phyloP scores from a whole-genome alignment of 768 basidiomycete species.

The Phallus indusiatus region DNA sequence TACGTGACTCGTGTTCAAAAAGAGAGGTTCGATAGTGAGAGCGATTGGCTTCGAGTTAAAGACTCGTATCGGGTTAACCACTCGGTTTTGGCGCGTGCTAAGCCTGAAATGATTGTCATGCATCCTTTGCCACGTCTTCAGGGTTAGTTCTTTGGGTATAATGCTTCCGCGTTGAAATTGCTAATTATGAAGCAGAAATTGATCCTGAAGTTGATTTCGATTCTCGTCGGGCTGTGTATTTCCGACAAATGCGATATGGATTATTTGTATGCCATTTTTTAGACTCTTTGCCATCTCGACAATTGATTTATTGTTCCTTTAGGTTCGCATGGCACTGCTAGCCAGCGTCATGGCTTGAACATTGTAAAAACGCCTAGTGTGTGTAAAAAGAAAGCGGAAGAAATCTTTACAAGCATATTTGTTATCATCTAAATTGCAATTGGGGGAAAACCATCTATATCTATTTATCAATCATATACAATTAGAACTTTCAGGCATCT shows the following conservation, averaged over 20 bases:
- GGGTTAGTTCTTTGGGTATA: conserved; percentile 34
- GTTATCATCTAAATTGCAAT: too few species aligned
- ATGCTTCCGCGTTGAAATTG: not conserved
- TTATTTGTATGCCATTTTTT: conserved; percentile 65
- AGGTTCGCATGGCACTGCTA: conserved; percentile 78
- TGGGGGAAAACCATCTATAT: too few species aligned
- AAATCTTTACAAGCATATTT: not conserved
- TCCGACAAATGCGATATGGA: conserved; percentile 98
- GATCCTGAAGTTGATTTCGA: conserved; percentile 98
- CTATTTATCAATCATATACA: too few species aligned
- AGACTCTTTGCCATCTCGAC: not conserved
- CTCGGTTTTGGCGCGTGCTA: conserved; percentile 84
- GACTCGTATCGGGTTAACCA: conserved; percentile 92
- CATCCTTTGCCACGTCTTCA: conserved; percentile 95
- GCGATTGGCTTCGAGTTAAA: conserved; percentile 86
- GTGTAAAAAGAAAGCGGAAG: not conserved
- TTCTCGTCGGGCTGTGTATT: conserved; percentile 86
- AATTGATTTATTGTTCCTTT: conserved; percentile 4
- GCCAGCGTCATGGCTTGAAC: conserved; percentile 46
- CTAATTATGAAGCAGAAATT: conserved; percentile 59
- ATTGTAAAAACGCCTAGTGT: not conserved
- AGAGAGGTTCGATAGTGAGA: conserved; percentile 77
- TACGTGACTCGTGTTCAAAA: conserved; percentile 96
- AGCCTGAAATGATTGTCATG: conserved; percentile 98
- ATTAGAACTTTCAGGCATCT: too few species aligned